Evolutionary conservation across 2,329 filamentous ascomycete species (phyloP).

Genomic region (Scleromitrula shiraiana): DNA sequence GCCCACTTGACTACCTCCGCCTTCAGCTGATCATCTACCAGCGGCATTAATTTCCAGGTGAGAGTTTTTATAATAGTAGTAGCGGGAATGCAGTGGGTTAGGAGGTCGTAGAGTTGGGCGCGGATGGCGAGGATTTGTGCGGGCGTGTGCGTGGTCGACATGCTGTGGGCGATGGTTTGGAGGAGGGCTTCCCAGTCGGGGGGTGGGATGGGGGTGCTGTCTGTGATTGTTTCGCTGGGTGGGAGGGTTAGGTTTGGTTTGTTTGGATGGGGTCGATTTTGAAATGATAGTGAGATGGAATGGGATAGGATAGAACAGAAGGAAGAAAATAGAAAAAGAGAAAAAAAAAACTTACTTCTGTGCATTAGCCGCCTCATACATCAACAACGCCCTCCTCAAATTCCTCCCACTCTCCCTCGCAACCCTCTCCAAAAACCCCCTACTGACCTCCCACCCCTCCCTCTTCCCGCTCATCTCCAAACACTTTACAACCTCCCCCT

Average conservation of each 20-base stretch:
- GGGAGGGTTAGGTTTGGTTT: not conserved
- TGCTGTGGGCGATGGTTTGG: constrained; percentile 81
- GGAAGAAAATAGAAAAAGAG: constrained; percentile 3
- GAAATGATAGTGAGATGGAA: too few relatives aligned
- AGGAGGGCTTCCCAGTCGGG: constrained; percentile 97
- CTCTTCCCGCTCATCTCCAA: constrained; percentile 63
- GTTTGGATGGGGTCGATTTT: too few relatives aligned
- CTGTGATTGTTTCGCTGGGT: constrained; percentile 76
- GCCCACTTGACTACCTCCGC: constrained; percentile 92
- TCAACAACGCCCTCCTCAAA: constrained; percentile 78
- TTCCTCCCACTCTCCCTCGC: constrained; percentile 88
- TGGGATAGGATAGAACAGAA: not conserved
- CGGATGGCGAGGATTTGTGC: constrained; percentile 80
- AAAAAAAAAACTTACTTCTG: constrained; percentile 66
- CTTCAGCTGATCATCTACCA: constrained; percentile 84
- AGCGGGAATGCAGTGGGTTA: constrained; percentile 94
- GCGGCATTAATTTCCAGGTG: constrained; percentile 82
- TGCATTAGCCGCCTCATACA: constrained; percentile 95
- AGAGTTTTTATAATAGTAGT: constrained; percentile 92
- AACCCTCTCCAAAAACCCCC: constrained; percentile 73
- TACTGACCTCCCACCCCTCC: constrained; percentile 73
- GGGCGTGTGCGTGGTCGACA: constrained; percentile 88
- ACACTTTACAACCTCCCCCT: constrained; percentile 74
- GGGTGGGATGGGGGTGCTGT: constrained; percentile 81
- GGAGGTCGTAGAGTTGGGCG: constrained; percentile 89